phyloP scores from a whole-genome alignment of 2,329 filamentous ascomycete genomes.

The Ophiostoma triangulosporum region DNA sequence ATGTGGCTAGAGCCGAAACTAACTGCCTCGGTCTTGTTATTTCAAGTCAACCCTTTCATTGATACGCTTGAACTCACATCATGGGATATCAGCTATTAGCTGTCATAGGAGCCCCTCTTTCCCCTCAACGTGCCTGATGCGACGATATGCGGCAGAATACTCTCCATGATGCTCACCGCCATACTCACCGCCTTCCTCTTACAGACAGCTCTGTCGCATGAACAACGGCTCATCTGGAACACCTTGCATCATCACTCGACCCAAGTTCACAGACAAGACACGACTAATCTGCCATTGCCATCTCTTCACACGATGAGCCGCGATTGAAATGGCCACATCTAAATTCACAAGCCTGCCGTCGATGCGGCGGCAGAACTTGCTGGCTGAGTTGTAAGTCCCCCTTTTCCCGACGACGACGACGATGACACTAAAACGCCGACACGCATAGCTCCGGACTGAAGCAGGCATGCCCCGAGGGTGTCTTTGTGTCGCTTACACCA shows the following conservation, averaged over 20 bases:
- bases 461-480: constrained; percentile 68
- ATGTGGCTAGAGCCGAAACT: too few relatives aligned
- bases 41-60: too few relatives aligned
- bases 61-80: too few relatives aligned
- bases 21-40: too few relatives aligned
- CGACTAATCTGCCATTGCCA: background rate
- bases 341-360: constrained; percentile 36
- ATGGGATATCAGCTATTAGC: too few relatives aligned
- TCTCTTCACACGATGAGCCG: background rate
- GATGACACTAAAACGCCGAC: background rate
- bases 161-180: constrained; percentile 2
- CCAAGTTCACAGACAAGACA: background rate
- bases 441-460: constrained; percentile 61
- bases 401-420: background rate
- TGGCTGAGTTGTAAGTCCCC: constrained; percentile 62
- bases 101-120: background rate
- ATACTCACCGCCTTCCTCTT: constrained; percentile 6
- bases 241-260: background rate
- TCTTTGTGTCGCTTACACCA: constrained; percentile 75
- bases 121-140: background rate
- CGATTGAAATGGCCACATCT: constrained; percentile 27
- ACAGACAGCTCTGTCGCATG: background rate
- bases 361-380: constrained; percentile 59
- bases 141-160: constrained; percentile 1
- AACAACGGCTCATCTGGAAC: constrained; percentile 3